phyloP scores from a whole-genome alignment of 2,329 filamentous ascomycete genomes.

The Neopestalotiopsis clavispora region DNA sequence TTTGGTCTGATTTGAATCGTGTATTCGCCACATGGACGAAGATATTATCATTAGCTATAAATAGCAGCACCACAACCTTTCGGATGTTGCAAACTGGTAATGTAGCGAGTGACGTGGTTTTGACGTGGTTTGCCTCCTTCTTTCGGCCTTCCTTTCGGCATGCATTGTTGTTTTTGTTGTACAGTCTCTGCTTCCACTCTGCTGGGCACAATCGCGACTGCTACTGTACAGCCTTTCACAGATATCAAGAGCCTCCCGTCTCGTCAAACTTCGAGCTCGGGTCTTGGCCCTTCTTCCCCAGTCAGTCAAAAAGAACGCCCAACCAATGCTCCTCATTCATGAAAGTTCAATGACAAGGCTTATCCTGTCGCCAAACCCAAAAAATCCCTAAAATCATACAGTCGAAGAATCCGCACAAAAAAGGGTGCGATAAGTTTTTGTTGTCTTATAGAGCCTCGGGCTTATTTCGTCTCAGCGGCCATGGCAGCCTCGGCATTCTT shows the following conservation, averaged over 20 bases:
- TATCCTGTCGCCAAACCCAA: constrained; percentile 15
- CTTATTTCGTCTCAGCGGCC: constrained; percentile 53
- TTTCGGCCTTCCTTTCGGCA: neutral
- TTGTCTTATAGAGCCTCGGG: neutral
- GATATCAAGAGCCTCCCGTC: neutral
- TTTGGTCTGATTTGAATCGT: neutral
- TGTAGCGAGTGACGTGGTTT: constrained; percentile 17
- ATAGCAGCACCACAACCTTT: constrained; percentile 6
- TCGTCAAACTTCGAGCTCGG: neutral
- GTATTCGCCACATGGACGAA: constrained; percentile 8
- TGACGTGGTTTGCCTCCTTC: constrained; percentile 3
- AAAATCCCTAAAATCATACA: constrained; percentile 17
- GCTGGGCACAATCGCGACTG: neutral
- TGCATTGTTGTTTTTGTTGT: constrained; percentile 1
- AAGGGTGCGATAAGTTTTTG: constrained; percentile 5
- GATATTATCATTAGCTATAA: constrained; percentile 20
- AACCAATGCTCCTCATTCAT: constrained; percentile 1
- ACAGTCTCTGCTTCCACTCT: neutral
- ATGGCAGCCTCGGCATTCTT: constrained; percentile 43
- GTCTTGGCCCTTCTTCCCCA: neutral
- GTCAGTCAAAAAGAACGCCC: constrained; percentile 12
- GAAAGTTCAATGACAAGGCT: neutral
- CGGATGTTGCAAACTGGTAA: neutral
- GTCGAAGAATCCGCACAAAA: constrained; percentile 13
- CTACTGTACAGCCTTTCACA: neutral